Evolutionary conservation across 768 basidiomycete genomes (phyloP).

Genomic region (Mycena rebaudengoi): DNA sequence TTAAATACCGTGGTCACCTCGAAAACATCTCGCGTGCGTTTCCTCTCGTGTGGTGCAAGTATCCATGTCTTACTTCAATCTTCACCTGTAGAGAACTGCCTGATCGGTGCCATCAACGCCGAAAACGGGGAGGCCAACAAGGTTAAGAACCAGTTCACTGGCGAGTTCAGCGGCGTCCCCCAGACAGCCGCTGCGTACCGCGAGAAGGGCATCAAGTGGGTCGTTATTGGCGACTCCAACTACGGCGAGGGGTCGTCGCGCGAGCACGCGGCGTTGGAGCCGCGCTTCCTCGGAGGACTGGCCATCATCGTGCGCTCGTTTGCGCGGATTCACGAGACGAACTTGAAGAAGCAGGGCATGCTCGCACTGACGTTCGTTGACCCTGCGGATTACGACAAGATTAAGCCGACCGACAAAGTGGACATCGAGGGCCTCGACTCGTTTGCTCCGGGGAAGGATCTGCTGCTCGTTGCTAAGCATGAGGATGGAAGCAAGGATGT

Average conservation of each 20-base stretch:
- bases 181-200: slow-evolving; percentile 89
- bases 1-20: slow-evolving; percentile 99
- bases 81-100: slow-evolving; percentile 79
- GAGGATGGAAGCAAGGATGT: slow-evolving; percentile 78
- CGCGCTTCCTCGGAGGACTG: slow-evolving; percentile 92
- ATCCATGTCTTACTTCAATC: background rate
- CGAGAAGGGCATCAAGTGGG: slow-evolving; percentile 91
- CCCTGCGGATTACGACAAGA: slow-evolving; percentile 93
- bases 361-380: slow-evolving; percentile 94
- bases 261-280: slow-evolving; percentile 97
- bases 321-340: slow-evolving; percentile 97
- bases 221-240: slow-evolving; percentile 95
- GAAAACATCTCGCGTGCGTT: slow-evolving; percentile 93
- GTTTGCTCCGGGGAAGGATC: slow-evolving; percentile 92
- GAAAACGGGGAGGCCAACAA: slow-evolving; percentile 98
- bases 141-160: slow-evolving; percentile 89
- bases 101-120: slow-evolving; percentile 96
- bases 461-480: slow-evolving; percentile 86
- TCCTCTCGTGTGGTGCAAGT: background rate
- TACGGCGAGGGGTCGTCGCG: slow-evolving; percentile 99
- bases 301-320: slow-evolving; percentile 97
- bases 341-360: slow-evolving; percentile 99
- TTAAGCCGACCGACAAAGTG: slow-evolving; percentile 87
- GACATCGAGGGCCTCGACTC: slow-evolving; percentile 88
- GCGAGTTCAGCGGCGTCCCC: slow-evolving; percentile 87